Evolutionary conservation across 495 filamentous ascomycete species (phyloP).

Genomic region (Talaromyces liani): DNA sequence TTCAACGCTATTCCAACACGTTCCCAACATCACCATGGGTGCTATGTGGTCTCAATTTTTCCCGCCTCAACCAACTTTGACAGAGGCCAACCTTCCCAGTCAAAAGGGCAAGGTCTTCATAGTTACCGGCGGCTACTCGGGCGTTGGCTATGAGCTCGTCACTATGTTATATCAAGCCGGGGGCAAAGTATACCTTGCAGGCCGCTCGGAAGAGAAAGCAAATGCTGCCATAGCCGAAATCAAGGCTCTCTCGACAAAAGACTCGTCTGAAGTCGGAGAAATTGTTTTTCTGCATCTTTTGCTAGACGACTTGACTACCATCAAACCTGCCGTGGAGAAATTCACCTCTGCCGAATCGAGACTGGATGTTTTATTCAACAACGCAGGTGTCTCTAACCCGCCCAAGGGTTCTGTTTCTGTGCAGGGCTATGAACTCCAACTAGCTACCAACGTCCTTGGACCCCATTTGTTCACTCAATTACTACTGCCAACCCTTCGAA

Average conservation of each 20-base stretch:
- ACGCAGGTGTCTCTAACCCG: constrained; percentile 40
- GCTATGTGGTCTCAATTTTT: constrained; percentile 21
- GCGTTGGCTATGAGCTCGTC: constrained; percentile 36
- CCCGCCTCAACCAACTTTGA: constrained; percentile 22
- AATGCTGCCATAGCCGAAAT: constrained; percentile 27
- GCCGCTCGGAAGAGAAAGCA: constrained; percentile 31
- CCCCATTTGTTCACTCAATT: constrained; percentile 26
- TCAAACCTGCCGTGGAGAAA: constrained; percentile 35
- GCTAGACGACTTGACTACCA: constrained; percentile 41
- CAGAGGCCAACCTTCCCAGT: constrained; percentile 21
- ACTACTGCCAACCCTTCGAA: constrained; percentile 19
- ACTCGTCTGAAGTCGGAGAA: constrained; percentile 15
- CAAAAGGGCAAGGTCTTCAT: constrained; percentile 33
- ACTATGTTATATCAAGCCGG: constrained; percentile 31
- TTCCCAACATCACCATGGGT: constrained; percentile 9
- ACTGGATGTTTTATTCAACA: constrained; percentile 49
- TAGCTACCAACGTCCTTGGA: constrained; percentile 33
- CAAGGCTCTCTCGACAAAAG: constrained; percentile 7
- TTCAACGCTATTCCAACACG: not conserved
- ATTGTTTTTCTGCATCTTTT: constrained; percentile 37
- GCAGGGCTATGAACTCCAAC: constrained; percentile 32
- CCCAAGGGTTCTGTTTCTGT: constrained; percentile 18
- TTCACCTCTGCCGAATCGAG: constrained; percentile 31
- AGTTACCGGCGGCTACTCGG: constrained; percentile 31
- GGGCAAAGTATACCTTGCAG: constrained; percentile 37